Evolutionary conservation across 106 monocot species (phyloP).

Genomic region (Phalaenopsis equestris): DNA sequence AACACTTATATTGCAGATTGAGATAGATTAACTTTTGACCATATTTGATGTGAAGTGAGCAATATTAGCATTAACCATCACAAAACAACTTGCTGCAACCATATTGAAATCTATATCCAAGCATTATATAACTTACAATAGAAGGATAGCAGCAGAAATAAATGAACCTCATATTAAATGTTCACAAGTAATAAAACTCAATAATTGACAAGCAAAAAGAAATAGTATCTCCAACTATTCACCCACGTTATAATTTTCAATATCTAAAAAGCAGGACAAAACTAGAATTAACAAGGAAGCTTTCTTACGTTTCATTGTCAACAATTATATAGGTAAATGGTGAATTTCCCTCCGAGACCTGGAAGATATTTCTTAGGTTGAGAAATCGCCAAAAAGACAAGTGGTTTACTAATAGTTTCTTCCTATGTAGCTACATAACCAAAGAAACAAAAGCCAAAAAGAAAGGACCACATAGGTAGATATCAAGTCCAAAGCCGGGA

Average conservation of each 20-base stretch:
- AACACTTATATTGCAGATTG: no score
- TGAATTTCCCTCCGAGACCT: constrained; percentile 88
- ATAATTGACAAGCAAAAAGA: neutral
- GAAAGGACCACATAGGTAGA: neutral
- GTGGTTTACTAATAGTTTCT: neutral
- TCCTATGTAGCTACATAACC: neutral
- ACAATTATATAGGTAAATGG: constrained; percentile 95
- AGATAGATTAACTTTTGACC: no score
- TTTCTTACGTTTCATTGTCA: constrained; percentile 80
- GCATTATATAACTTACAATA: neutral
- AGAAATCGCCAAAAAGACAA: neutral
- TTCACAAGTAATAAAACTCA: neutral
- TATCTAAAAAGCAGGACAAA: neutral
- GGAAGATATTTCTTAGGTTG: constrained; percentile 18
- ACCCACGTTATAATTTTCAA: neutral
- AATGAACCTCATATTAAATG: neutral
- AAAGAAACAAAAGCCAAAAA: neutral
- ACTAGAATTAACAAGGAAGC: constrained; percentile 4
- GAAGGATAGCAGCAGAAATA: neutral
- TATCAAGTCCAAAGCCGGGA: neutral
- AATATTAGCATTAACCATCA: neutral
- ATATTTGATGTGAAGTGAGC: neutral
- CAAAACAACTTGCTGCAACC: neutral
- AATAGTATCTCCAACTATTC: neutral
- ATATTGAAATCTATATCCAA: neutral